These are phyloP conservation scores for Colletotrichum simmondsii DNA, from an alignment of 2,329 filamentous ascomycete genomes.

Conservation along the genomic window DNA sequence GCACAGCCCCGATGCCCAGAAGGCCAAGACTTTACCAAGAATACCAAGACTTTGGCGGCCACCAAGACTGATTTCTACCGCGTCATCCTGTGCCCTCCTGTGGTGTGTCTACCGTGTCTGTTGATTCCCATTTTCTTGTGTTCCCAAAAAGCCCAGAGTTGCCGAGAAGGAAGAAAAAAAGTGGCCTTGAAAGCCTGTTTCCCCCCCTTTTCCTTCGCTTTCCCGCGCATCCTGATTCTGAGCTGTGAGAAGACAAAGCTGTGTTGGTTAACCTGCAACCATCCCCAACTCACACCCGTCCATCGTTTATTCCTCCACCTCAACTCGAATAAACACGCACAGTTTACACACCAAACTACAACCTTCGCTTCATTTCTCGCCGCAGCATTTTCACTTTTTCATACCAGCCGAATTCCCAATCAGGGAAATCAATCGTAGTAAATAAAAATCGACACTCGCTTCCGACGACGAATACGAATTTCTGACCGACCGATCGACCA, in stretches of 20 bases:
- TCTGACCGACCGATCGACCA: neutral
- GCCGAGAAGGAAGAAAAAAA: slow-evolving; percentile 9
- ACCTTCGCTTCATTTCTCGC: neutral
- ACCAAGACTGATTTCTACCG: slow-evolving; percentile 33
- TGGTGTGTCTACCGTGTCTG: slow-evolving; percentile 2
- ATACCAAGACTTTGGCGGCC: slow-evolving; percentile 36
- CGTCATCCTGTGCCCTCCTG: slow-evolving; percentile 27
- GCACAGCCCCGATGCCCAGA: slow-evolving; percentile 37
- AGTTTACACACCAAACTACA: neutral
- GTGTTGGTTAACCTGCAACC: neutral
- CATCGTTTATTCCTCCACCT: neutral
- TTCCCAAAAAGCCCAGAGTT: neutral
- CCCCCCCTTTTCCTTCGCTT: slow-evolving; percentile 1
- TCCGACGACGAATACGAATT: neutral
- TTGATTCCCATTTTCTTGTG: neutral
- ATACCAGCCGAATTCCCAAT: neutral
- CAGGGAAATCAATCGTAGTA: neutral
- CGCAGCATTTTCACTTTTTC: neutral
- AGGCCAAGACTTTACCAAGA: slow-evolving; percentile 36
- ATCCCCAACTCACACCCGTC: neutral
- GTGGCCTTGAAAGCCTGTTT: slow-evolving; percentile 3
- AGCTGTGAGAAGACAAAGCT: neutral
- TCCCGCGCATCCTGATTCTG: neutral
- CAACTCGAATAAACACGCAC: neutral
- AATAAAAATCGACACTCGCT: neutral